Evolutionary conservation across 345 rosid species (phyloP).

Genomic region (Turritis glabra): DNA sequence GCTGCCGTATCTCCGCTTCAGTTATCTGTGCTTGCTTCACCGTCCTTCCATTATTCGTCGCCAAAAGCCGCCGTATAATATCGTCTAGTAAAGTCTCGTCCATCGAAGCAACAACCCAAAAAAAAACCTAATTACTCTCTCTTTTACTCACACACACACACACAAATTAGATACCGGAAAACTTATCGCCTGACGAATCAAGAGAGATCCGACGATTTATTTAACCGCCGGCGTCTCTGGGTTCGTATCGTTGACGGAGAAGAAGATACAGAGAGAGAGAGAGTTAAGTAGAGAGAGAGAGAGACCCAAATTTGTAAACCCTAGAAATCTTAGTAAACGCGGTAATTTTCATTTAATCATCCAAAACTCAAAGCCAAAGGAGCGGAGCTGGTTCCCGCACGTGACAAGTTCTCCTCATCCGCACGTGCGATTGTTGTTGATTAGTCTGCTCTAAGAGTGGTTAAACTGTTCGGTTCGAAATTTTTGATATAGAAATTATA

Average conservation of each 20-base stretch:
- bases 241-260: slow-evolving; percentile 25
- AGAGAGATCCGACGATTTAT: slow-evolving; percentile 15
- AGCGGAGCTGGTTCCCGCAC: not conserved
- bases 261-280: not conserved
- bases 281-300: not conserved
- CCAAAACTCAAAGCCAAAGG: not conserved
- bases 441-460: no score
- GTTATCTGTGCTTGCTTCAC: slow-evolving; percentile 20
- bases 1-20: slow-evolving; percentile 35
- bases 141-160: not conserved
- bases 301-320: slow-evolving; percentile 24
- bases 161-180: not conserved
- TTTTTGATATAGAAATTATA: no score
- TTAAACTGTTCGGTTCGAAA: no score
- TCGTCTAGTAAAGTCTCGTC: slow-evolving; percentile 28
- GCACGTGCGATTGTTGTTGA: slow-evolving; percentile 3
- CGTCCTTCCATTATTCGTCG: slow-evolving; percentile 20
- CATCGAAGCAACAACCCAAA: not conserved
- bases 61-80: slow-evolving; percentile 32
- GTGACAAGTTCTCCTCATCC: not conserved
- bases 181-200: not conserved
- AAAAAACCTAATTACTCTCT: not conserved
- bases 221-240: slow-evolving; percentile 27
- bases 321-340: slow-evolving; percentile 21
- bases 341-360: slow-evolving; percentile 3